Conservation (phyloP, 2,329 filamentous ascomycete genomes). For the Claviceps monticola region DNA sequence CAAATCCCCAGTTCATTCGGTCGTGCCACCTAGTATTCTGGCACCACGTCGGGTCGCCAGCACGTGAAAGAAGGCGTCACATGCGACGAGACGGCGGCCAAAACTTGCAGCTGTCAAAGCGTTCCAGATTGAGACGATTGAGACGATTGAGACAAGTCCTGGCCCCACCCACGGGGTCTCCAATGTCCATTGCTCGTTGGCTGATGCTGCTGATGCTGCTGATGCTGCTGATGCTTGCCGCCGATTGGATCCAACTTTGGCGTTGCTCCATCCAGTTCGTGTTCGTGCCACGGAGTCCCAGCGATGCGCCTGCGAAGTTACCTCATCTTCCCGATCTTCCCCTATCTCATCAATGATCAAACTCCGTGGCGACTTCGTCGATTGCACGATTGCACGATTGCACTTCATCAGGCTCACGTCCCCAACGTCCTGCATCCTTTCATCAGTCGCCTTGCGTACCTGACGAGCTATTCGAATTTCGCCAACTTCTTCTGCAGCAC, state of each 20-base stretch:
- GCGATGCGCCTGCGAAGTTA: no score
- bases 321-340: neutral
- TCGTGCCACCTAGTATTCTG: constrained; percentile 4
- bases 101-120: no score
- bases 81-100: constrained; percentile 1
- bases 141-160: no score
- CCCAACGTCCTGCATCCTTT: neutral
- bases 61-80: constrained; percentile 7
- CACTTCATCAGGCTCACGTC: neutral
- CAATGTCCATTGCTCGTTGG: no score
- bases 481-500: neutral
- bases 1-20: constrained; percentile 2
- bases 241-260: no score
- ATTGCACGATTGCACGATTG: neutral
- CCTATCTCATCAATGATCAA: neutral
- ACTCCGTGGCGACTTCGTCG: neutral
- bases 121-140: no score
- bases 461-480: neutral
- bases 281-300: no score
- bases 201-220: no score
- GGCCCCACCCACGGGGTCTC: no score
- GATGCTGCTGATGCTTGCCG: no score
- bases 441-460: neutral
- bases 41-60: constrained; percentile 2
- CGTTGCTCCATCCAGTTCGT: no score